phyloP scores from a whole-genome alignment of 768 basidiomycete genomes.

The Tylopilus rubrobrunneus region DNA sequence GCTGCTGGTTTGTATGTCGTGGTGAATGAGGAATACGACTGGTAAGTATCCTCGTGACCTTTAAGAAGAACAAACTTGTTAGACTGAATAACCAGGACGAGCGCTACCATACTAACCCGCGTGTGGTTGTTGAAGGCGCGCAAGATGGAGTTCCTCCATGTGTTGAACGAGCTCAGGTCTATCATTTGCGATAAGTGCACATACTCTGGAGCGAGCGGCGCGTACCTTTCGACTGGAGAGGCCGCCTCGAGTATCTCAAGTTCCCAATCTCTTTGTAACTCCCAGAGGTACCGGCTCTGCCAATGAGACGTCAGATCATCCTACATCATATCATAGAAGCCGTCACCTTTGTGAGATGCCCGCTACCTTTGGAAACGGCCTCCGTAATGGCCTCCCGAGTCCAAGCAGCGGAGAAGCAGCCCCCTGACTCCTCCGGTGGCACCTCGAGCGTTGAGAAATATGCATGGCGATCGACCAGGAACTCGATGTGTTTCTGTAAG shows the following conservation, averaged over 20 bases:
- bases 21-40: constrained; percentile 86
- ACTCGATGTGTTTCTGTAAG: constrained; percentile 63
- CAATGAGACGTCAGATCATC: constrained; percentile 11
- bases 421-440: constrained; percentile 49
- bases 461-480: constrained; percentile 42
- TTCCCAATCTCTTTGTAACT: constrained; percentile 71
- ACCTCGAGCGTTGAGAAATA: constrained; percentile 33
- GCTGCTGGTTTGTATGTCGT: constrained; percentile 67
- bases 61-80: constrained; percentile 2
- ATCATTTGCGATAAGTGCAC: background rate
- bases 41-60: constrained; percentile 81
- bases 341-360: constrained; percentile 62
- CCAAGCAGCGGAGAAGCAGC: constrained; percentile 59
- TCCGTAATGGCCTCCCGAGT: constrained; percentile 52
- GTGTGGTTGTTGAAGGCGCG: constrained; percentile 73
- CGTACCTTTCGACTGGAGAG: constrained; percentile 45
- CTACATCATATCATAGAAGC: constrained; percentile 6
- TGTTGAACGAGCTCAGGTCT: constrained; percentile 44
- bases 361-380: constrained; percentile 52
- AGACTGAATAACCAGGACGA: background rate
- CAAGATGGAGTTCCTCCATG: constrained; percentile 58
- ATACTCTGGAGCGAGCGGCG: background rate
- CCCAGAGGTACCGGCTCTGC: constrained; percentile 73
- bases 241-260: constrained; percentile 54
- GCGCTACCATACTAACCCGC: constrained; percentile 44